Percentiles rank a stretch among this genome's conserved stretches.
Conservation (phyloP, 2,329 filamentous ascomycete genomes). For the Didymella arachidicola region DNA sequence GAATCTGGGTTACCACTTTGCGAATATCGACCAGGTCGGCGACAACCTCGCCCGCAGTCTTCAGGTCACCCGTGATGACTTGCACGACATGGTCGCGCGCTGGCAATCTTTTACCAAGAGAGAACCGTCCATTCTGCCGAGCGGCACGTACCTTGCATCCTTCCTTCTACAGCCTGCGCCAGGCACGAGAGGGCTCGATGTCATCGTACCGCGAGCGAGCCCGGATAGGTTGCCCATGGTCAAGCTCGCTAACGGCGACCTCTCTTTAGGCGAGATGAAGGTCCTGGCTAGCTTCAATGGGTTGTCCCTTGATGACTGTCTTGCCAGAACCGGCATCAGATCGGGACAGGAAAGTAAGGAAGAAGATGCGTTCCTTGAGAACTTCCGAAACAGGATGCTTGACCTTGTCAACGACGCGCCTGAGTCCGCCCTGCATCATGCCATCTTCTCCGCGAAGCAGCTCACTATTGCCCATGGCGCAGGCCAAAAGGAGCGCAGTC, state of each 20-base stretch:
- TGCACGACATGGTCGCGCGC: constrained; percentile 67
- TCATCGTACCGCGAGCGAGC: constrained; percentile 52
- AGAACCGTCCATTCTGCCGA: constrained; percentile 57
- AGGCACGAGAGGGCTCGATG: constrained; percentile 52
- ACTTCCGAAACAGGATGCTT: constrained; percentile 48
- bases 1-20: constrained; percentile 80
- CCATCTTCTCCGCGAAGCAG: constrained; percentile 54
- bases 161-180: constrained; percentile 52
- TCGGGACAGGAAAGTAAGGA: constrained; percentile 15
- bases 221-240: constrained; percentile 57
- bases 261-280: constrained; percentile 34
- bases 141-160: constrained; percentile 50
- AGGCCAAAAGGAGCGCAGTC: constrained; percentile 35
- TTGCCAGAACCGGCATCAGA: constrained; percentile 44
- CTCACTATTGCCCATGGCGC: constrained; percentile 44
- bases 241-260: constrained; percentile 45
- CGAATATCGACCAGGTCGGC: constrained; percentile 65
- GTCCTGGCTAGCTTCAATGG: constrained; percentile 39
- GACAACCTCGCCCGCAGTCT: constrained; percentile 74
- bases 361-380: constrained; percentile 39
- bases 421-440: constrained; percentile 52
- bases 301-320: constrained; percentile 39
- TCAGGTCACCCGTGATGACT: constrained; percentile 71
- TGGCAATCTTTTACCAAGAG: constrained; percentile 66
- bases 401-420: constrained; percentile 49